Base-by-base conservation (phyloP, 2,329 filamentous ascomycete genomes). In the Simplicillium aogashimaense region DNA sequence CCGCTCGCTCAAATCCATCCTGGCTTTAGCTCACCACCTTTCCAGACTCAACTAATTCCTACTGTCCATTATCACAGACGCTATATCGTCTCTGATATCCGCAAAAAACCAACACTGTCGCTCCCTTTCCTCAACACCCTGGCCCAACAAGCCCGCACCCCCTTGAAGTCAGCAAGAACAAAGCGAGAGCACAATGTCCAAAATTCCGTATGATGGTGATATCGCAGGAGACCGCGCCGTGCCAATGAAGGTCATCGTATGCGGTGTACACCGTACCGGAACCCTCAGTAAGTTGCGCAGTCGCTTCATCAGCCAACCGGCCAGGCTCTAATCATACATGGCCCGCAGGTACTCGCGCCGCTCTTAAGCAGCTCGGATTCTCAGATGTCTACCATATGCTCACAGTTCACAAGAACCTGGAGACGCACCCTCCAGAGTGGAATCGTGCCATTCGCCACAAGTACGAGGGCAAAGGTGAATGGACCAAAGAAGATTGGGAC, bases 401-500 rank as follows among this genome's bases (percentile, higher is more conserved):
- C 16, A 51, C 44, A 16, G 45, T 58, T 32, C 37, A 56, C 31
- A 47, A 50, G 28, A 53, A 58, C 31, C 43, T 51, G 14, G 42
- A 48, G 1, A 42, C 12, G 7, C 47, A 58, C 13, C 33, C 45
- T 2, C 43, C 50, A 12, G 47, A 55, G 43, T 62, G 59, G 59
- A 42, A 55, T 36, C 50, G 49, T 17, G 57, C 58, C 36, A 45
- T 58, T 29, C 52, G 58, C 36, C 53, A 52, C 42, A 61, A 59
- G 43, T 62, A 54, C 42, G 51, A 44, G 37, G 52, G 47, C 40
- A 52, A 50, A 18, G 55, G 51, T 9, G 36, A 51, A 17, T 57
- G 62, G 39, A 53, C 50, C n/a, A 59, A 56, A 34, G 48, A 53
- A 14, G 64, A 69, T 45, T 71, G 66, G 58, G 68, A 72, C 51